phyloP scores from a whole-genome alignment of 768 basidiomycete genomes.

The Boletus tomentosulus region DNA sequence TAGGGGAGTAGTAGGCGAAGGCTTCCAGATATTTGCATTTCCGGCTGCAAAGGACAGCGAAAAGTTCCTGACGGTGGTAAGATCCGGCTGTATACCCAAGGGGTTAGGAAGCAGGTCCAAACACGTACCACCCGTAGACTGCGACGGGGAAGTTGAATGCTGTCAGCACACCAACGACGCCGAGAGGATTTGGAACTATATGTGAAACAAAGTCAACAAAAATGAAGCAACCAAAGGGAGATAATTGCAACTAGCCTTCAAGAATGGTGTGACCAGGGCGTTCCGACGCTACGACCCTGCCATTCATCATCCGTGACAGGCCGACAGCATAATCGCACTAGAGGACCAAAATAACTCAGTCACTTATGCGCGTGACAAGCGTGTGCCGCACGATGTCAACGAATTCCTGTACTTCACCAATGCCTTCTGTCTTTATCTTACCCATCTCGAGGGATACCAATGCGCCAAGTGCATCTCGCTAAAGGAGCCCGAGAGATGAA shows the following conservation, averaged over 20 bases:
- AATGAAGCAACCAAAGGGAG: constrained; percentile 1
- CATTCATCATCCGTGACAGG: constrained; percentile 92
- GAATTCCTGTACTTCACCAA: constrained; percentile 93
- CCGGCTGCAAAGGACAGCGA: constrained; percentile 84
- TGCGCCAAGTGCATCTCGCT: constrained; percentile 78
- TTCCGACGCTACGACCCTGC: constrained; percentile 82
- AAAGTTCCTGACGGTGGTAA: constrained; percentile 64
- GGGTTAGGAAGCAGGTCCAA: not conserved
- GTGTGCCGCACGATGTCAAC: constrained; percentile 71
- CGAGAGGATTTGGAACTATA: constrained; percentile 86
- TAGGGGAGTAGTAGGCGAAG: constrained; percentile 82
- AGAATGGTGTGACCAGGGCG: constrained; percentile 87
- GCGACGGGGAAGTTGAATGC: constrained; percentile 98
- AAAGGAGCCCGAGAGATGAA: constrained; percentile 11
- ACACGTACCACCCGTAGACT: constrained; percentile 78
- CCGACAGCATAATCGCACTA: constrained; percentile 96
- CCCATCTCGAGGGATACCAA: constrained; percentile 89
- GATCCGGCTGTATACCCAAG: constrained; percentile 4
- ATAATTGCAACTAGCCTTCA: constrained; percentile 53
- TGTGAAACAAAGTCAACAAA: constrained; percentile 12
- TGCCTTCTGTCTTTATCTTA: constrained; percentile 85
- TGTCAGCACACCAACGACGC: constrained; percentile 69
- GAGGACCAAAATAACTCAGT: constrained; percentile 7
- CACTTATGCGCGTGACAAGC: not conserved
- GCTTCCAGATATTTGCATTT: constrained; percentile 95